Conservation (phyloP, 768 basidiomycete genomes). For the Pleurotus citrinopileatus region DNA sequence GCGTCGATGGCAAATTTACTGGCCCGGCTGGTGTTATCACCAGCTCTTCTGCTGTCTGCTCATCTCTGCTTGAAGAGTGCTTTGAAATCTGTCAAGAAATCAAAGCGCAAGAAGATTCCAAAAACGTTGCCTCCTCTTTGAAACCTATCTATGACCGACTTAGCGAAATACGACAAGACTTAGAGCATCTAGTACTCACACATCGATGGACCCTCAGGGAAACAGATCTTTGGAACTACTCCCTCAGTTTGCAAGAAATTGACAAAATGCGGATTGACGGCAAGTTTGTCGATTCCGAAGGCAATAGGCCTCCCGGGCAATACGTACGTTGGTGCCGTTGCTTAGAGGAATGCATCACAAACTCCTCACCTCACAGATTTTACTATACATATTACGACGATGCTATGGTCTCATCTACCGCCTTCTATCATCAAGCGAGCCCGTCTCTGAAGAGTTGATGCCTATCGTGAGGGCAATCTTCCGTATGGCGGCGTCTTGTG, state of each 20-base stretch:
- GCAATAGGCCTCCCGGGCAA: constrained; percentile 90
- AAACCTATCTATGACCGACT: constrained; percentile 94
- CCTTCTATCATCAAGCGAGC: constrained; percentile 91
- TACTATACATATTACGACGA: constrained; percentile 88
- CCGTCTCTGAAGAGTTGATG: constrained; percentile 97
- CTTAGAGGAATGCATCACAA: neutral
- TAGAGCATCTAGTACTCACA: constrained; percentile 90
- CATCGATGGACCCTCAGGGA: constrained; percentile 97
- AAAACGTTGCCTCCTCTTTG: constrained; percentile 79
- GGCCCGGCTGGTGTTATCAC: constrained; percentile 90
- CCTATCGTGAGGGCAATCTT: constrained; percentile 61
- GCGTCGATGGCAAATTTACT: constrained; percentile 94
- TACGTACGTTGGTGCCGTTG: constrained; percentile 56
- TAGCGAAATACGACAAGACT: constrained; percentile 77
- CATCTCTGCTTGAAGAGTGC: constrained; percentile 92
- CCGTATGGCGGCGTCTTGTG: neutral
- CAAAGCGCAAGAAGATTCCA: constrained; percentile 87
- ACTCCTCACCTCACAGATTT: constrained; percentile 61
- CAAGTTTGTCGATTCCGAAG: constrained; percentile 94
- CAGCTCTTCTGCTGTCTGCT: constrained; percentile 86
- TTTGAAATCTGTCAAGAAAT: constrained; percentile 97
- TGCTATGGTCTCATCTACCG: constrained; percentile 97
- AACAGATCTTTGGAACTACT: constrained; percentile 92
- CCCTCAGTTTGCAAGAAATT: constrained; percentile 89
- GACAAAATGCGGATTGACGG: constrained; percentile 97